phyloP scores from a whole-genome alignment of 2,329 filamentous ascomycete genomes.

The Emergomyces orientalis region DNA sequence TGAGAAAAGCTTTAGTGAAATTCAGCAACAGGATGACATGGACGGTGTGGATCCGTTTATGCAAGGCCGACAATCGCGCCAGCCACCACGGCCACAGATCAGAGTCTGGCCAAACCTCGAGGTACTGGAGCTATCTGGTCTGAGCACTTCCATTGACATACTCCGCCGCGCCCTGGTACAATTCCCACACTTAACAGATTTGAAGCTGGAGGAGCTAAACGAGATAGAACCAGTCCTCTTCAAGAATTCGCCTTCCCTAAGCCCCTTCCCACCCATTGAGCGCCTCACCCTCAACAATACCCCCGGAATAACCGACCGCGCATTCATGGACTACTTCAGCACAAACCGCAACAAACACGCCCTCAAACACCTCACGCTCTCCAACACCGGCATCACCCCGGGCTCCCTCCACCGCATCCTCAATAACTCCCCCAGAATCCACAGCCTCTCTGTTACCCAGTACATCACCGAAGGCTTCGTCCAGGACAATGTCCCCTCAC shows the following conservation, averaged over 20 bases:
- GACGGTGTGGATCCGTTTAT: not conserved
- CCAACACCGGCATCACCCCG: conserved; percentile 56
- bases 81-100: conserved; percentile 39
- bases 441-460: conserved; percentile 45
- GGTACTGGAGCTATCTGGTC: conserved; percentile 31
- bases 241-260: conserved; percentile 53
- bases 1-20: conserved; percentile 64
- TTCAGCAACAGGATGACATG: conserved; percentile 29
- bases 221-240: conserved; percentile 73
- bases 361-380: conserved; percentile 60
- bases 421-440: conserved; percentile 33
- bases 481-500: conserved; percentile 47
- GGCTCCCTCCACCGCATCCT: conserved; percentile 37
- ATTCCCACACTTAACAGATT: conserved; percentile 58
- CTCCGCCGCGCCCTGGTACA: conserved; percentile 62
- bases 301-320: conserved; percentile 61
- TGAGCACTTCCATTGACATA: conserved; percentile 30
- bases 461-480: conserved; percentile 50
- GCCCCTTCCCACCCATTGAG: conserved; percentile 64
- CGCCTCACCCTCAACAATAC: conserved; percentile 64
- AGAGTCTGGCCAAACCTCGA: conserved; percentile 35
- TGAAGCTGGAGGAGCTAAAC: conserved; percentile 62
- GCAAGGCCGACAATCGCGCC: not conserved
- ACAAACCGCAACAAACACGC: conserved; percentile 49
- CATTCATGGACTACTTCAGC: conserved; percentile 60